Base-by-base conservation (phyloP, 306 rosid species). In the Senna tora region DNA sequence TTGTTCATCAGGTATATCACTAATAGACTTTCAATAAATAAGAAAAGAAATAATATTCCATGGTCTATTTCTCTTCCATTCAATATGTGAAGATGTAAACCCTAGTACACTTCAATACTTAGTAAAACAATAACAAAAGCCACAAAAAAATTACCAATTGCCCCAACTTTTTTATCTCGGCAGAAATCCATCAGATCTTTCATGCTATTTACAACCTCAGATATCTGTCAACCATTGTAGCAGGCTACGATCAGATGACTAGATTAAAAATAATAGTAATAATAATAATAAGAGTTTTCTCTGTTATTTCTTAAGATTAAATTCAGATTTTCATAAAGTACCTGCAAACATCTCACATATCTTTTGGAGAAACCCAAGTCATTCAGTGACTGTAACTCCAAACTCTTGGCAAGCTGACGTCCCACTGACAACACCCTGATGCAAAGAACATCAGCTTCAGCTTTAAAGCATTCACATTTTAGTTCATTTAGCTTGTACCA, bases 341-440 rank as follows among this genome's bases (percentile, higher is more conserved):
- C 99, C 97, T 95, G 99, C 88, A 95, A 85, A 75, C 96, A 91
- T 80, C 99, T 91, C 77, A 95, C 99, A 74, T 88, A 89, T 91
- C 99, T 85, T 87, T 95, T 95, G 15, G 99, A 89, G 81, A 95
- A 92, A 36, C 99, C 99, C 55, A 95, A 81, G 71, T 91, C 99
- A 79, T 95, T 95, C 67, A 95, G 77, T 0, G 97, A 86, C 83
- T 88, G 99, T 68, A 91, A 76, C 84, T 95, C 99, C 87, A 91
- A 83, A 81, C 87, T 82, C 89, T 95, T 95, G 0, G 96, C 93
- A 41, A 95, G 96, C 85, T 95, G 99, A 55, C 97, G 93, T 21
- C 97, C 92, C 13, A 96, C 96, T 11, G 93, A 74, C 74, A 92
- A 81, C 39, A 92, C 96, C 99, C 99, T 95, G 72, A 74, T 70